Evolutionary conservation across 805 yeast species (phyloP).

Genomic region (Maudiozyma saulgeensis): DNA sequence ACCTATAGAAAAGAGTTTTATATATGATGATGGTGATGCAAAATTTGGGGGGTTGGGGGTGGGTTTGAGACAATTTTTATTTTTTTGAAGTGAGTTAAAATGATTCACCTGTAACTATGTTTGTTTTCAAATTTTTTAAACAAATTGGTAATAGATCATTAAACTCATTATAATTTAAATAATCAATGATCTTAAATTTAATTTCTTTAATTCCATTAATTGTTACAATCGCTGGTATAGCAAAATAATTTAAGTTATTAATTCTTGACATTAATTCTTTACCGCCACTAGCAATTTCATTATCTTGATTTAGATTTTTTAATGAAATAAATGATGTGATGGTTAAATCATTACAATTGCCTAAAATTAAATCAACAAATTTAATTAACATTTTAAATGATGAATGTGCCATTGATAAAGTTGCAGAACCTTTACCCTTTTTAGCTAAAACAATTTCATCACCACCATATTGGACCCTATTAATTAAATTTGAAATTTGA

Average conservation of each 20-base stretch:
- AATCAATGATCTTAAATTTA: slow-evolving; percentile 42
- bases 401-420: slow-evolving; percentile 92
- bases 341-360: slow-evolving; percentile 33
- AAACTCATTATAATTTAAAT: slow-evolving; percentile 43
- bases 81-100: not conserved
- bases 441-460: slow-evolving; percentile 95
- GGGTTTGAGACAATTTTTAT: too few species aligned
- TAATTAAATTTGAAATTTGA: slow-evolving; percentile 49
- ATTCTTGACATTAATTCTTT: slow-evolving; percentile 11
- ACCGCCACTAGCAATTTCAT: slow-evolving; percentile 26
- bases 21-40: too few species aligned
- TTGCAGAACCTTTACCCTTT: slow-evolving; percentile 91
- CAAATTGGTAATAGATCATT: slow-evolving; percentile 27
- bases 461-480: slow-evolving; percentile 93
- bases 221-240: slow-evolving; percentile 53
- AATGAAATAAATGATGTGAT: slow-evolving; percentile 47
- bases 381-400: slow-evolving; percentile 70
- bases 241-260: slow-evolving; percentile 37
- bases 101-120: slow-evolving; percentile 14
- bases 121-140: slow-evolving; percentile 15
- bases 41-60: too few species aligned
- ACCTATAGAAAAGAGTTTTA: not conserved
- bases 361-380: slow-evolving; percentile 27
- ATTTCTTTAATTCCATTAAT: slow-evolving; percentile 46
- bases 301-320: slow-evolving; percentile 36